Base-by-base conservation (phyloP, 2,329 filamentous ascomycete genomes). In the Trichoderma sp. region DNA sequence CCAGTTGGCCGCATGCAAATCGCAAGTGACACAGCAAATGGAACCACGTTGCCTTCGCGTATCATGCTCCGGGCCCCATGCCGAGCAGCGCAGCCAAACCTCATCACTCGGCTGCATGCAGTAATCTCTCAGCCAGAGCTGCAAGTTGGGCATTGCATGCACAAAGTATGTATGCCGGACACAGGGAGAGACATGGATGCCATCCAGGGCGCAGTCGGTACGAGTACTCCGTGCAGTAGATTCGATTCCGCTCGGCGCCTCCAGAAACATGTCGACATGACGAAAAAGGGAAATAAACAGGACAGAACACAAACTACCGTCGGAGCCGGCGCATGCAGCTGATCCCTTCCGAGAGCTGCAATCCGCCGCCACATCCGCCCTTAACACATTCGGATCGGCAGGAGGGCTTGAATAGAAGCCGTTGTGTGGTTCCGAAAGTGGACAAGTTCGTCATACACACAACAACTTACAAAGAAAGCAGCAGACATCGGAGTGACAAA, bases 301-400 rank as follows among this genome's bases (percentile, higher is more conserved):
- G 55, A 53, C 39, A 62, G 15, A 13, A 53, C 11, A 13, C 36
- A 50, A 61, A 34, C 39, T 62, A 62, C 66, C 66, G 39, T 69
- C 66, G 57, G 57, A 62, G 66, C 66, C 66, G 66, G 66, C 9
- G 66, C 43, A 62, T 69, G 57, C 66, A 69, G 66, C 66, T 69
- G 66, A 69, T 62, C 66, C 57, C 34, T 69, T 61, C 66, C 66
- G 47, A 66, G 57, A 61, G 12, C 66, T 69, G 57, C 57, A 53
- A 62, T 36, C 66, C 57, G 66, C 55, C 66, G 66, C 66, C 66
- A 69, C 66, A 69, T 61, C 66, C 66, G 66, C 43, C 66, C 39
- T 32, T 62, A 28, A 28, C 57, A 69, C 57, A 15, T 61, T 58
- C 20, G 62, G 66, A 69, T 69, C 66, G 66, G 66, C 66, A 69